Base-by-base conservation (phyloP, 176 grass and related monocot species). In the Pharus latifolius region DNA sequence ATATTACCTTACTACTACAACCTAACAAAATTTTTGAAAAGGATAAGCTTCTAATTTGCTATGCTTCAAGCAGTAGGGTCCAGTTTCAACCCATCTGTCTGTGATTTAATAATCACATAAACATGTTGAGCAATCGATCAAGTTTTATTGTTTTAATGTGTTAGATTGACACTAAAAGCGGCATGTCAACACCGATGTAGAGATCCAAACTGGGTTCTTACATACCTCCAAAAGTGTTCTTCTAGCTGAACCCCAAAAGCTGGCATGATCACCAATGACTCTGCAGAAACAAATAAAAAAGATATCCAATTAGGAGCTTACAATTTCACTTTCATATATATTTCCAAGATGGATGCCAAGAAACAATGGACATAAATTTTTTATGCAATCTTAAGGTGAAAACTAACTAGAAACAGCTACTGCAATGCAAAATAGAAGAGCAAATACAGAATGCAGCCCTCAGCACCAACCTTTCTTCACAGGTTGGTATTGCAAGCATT, bases 231-330 rank as follows among this genome's bases (percentile, higher is more conserved):
- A 56, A 65, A 92, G 71, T 85, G 89, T 72, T 80, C 69, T 60
- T 92, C 86, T 59, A 92, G 52, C 41, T 97, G 89, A 54, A 97
- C 27, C 3, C 93, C 94, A 79, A 97, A 90, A 77, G 56, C 56
- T 43, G 83, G 86, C 70, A 92, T 90, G 78, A 92, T 85, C 37
- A 97, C 32, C 63, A 92, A 69, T 27, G 86, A 88, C 48, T 92
- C 89, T 92, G 74, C 52, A 77, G 19, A 68, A 69, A n/a, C n/a
- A 66, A 76, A 29, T 3, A 64, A 63, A 67, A 6, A 66, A 70
- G 1, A 7, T 29, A 37, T 40, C 12, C 13, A 78, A 74, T 31
- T 22, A 72, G 32, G 23, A 51, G 30, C 13, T 25, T 4, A 2
- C 0, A 16, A 0, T 76, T 56, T 32, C 3, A 56, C 23, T 33